Percentiles rank a stretch among this genome's conserved stretches.
These are phyloP conservation scores for Persicaria maculosa DNA, from an alignment of 148 eudicot genomes.

Conservation along the genomic window DNA sequence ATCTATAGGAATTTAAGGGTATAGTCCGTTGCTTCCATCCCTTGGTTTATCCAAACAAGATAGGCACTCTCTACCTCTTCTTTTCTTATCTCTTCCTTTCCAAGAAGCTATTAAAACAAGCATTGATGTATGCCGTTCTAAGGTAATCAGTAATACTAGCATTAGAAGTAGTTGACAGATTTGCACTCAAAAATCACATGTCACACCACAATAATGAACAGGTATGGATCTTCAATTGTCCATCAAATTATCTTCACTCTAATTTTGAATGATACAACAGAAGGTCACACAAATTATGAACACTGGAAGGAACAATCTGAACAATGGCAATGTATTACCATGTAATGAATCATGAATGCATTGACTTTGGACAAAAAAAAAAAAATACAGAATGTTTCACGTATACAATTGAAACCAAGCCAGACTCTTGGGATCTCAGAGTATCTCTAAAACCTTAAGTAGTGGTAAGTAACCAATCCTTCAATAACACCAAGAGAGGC, in stretches of 20 bases:
- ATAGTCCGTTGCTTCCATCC: background rate
- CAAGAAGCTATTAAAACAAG: background rate
- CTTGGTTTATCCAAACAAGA: background rate
- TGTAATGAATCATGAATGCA: background rate
- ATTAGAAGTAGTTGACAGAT: background rate
- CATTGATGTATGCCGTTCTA: background rate
- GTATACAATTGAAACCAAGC: background rate
- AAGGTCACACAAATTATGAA: too few relatives aligned
- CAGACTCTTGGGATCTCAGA: background rate
- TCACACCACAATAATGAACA: constrained; percentile 2
- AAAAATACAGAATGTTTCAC: background rate
- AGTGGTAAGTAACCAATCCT: constrained; percentile 37
- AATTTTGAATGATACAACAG: too few relatives aligned
- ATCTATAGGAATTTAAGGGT: background rate
- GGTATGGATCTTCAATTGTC: background rate
- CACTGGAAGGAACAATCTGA: too few relatives aligned
- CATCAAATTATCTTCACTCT: background rate
- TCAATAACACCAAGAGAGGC: constrained; percentile 56
- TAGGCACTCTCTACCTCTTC: background rate
- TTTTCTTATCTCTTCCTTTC: background rate
- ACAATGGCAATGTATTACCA: too few relatives aligned
- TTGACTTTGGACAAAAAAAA: background rate
- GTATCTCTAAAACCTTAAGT: constrained; percentile 23
- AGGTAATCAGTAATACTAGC: background rate
- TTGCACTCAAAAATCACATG: background rate